These are phyloP conservation scores for Fusarium ramigenum DNA, from an alignment of 2,329 filamentous ascomycete species.

Conservation along the genomic window DNA sequence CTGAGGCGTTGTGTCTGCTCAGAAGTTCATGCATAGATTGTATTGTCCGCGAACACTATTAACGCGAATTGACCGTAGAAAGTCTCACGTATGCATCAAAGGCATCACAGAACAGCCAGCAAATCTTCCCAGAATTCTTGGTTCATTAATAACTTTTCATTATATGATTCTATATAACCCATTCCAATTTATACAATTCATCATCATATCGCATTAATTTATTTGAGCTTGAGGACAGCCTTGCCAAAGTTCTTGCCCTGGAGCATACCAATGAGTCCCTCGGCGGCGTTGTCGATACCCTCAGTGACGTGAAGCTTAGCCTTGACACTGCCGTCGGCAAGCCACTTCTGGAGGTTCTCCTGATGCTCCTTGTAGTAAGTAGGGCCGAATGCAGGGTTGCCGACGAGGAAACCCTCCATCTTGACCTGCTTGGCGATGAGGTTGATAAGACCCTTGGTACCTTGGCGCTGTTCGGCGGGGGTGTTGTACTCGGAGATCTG, in stretches of 20 bases:
- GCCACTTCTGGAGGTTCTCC: slow-evolving; percentile 78
- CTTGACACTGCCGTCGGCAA: slow-evolving; percentile 79
- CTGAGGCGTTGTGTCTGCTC: neutral
- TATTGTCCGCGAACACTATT: rapidly evolving
- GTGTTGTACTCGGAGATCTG: slow-evolving; percentile 73
- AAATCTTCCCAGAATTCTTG: rapidly evolving
- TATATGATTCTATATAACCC: neutral
- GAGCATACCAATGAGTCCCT: slow-evolving; percentile 80
- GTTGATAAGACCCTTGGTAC: slow-evolving; percentile 71
- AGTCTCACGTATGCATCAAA: rapidly evolving
- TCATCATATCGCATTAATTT: slow-evolving; percentile 16
- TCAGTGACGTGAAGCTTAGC: slow-evolving; percentile 73
- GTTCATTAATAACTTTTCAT: slow-evolving; percentile 1
- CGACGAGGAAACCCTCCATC: slow-evolving; percentile 81
- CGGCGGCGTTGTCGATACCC: slow-evolving; percentile 81
- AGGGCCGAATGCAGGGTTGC: slow-evolving; percentile 70
- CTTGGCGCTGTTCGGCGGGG: slow-evolving; percentile 63
- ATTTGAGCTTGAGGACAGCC: slow-evolving; percentile 74
- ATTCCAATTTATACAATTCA: slow-evolving; percentile 4
- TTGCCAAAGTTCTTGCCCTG: slow-evolving; percentile 87
- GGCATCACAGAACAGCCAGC: rapidly evolving
- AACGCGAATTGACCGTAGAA: rapidly evolving
- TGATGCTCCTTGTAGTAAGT: slow-evolving; percentile 76
- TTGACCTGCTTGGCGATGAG: slow-evolving; percentile 75
- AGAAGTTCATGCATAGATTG: neutral